These are phyloP conservation scores for Stropharia rugosoannulata DNA, from an alignment of 768 basidiomycete genomes.

Conservation along the genomic window DNA sequence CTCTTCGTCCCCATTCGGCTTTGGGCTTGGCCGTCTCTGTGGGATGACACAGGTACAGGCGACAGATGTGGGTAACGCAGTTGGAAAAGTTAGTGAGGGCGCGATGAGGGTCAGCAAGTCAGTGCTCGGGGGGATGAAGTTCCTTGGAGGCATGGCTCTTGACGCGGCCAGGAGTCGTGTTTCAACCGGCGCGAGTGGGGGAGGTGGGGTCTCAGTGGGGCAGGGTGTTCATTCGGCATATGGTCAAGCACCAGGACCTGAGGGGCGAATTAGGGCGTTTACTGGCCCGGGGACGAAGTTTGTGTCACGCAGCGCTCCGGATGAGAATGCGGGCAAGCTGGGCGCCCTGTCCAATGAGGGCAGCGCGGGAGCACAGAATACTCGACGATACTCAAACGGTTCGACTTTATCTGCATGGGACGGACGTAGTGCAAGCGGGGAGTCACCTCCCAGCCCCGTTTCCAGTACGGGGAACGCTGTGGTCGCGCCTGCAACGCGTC, in stretches of 20 bases:
- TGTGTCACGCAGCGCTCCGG: constrained; percentile 67
- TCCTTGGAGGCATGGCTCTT: constrained; percentile 60
- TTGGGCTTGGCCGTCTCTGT: constrained; percentile 11
- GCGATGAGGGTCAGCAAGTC: no score
- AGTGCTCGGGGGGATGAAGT: constrained; percentile 63
- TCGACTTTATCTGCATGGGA: constrained; percentile 5
- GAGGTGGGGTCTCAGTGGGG: no score
- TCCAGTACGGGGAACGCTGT: constrained; percentile 10
- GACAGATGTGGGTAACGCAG: constrained; percentile 47
- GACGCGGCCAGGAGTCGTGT: constrained; percentile 43
- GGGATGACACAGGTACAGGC: constrained; percentile 31
- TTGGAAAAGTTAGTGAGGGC: constrained; percentile 58
- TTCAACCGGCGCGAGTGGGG: constrained; percentile 14
- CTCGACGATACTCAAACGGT: constrained; percentile 19
- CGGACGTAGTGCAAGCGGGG: background rate
- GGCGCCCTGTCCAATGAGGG: constrained; percentile 2
- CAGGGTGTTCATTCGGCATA: no score
- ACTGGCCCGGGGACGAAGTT: constrained; percentile 18
- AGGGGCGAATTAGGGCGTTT: constrained; percentile 2
- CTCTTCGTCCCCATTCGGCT: constrained; percentile 20
- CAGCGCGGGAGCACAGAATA: constrained; percentile 12
- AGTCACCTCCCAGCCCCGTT: background rate
- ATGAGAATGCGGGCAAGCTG: constrained; percentile 17
- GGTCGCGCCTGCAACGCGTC: constrained; percentile 22
- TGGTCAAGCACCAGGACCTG: background rate